Conservation (phyloP, 2,329 filamentous ascomycete species). For the Fusarium decemcellulare region DNA sequence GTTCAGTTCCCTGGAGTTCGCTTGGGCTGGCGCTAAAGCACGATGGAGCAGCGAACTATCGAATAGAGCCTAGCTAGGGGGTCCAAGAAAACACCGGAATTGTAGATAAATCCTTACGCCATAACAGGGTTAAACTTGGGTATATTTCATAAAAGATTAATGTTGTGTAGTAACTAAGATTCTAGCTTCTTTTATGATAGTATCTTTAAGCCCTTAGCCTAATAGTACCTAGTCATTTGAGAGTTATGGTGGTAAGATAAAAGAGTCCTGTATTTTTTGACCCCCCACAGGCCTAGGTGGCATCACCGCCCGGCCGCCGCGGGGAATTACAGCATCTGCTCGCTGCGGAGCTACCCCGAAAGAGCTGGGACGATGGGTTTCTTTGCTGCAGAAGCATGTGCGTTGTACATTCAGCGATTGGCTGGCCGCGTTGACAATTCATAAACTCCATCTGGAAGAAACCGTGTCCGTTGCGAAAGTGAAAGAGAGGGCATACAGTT, state of each 20-base stretch:
- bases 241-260: too few relatives aligned
- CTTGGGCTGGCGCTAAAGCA: conserved; percentile 20
- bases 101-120: too few relatives aligned
- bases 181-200: too few relatives aligned
- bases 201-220: too few relatives aligned
- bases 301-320: conserved; percentile 15
- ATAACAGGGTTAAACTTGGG: too few relatives aligned
- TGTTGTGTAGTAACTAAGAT: too few relatives aligned
- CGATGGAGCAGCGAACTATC: conserved; percentile 27
- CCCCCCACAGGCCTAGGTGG: conserved; percentile 5
- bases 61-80: neutral
- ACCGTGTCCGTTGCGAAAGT: conserved; percentile 3
- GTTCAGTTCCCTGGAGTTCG: conserved; percentile 30
- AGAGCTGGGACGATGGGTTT: conserved; percentile 10
- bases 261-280: too few relatives aligned
- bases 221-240: too few relatives aligned
- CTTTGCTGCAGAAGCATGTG: conserved; percentile 24
- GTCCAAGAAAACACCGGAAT: too few relatives aligned
- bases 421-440: neutral
- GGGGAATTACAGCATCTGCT: conserved; percentile 7
- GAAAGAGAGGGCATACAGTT: neutral
- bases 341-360: conserved; percentile 14
- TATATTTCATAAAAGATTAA: too few relatives aligned
- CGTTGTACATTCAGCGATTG: conserved; percentile 22
- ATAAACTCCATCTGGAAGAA: conserved; percentile 5